Evolutionary conservation across 2,329 filamentous ascomycete genomes (phyloP).

Genomic region (Blumeria hordei): DNA sequence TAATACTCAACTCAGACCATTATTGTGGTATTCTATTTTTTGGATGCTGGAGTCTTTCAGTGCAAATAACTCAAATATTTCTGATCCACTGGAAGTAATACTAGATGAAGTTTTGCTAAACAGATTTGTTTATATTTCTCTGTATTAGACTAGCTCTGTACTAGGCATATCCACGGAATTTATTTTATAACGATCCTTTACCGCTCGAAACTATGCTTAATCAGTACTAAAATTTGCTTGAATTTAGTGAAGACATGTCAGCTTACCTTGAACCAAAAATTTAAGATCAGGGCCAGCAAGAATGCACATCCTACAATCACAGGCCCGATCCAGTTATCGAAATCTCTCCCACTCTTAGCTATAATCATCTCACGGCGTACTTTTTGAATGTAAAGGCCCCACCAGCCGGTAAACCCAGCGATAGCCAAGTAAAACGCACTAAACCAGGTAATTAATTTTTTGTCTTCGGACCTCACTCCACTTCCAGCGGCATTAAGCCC

Average conservation of each 20-base stretch:
- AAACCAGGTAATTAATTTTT: constrained; percentile 50
- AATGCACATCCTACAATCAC: constrained; percentile 61
- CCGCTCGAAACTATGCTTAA: neutral
- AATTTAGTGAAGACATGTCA: neutral
- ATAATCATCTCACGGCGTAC: constrained; percentile 56
- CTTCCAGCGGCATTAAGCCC: constrained; percentile 66
- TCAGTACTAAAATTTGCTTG: neutral
- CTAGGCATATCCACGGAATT: neutral
- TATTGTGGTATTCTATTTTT: neutral
- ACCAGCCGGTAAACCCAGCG: constrained; percentile 58
- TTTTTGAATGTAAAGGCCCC: constrained; percentile 72
- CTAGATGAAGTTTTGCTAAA: neutral
- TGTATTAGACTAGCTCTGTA: neutral
- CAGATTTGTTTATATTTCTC: neutral
- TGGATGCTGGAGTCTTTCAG: neutral
- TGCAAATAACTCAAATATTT: neutral
- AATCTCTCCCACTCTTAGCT: constrained; percentile 70
- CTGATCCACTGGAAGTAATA: neutral
- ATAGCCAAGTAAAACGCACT: constrained; percentile 67
- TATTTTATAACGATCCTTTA: neutral
- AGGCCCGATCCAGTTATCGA: constrained; percentile 73
- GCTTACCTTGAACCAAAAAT: constrained; percentile 64
- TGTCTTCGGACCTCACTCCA: constrained; percentile 14
- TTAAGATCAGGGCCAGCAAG: constrained; percentile 55
- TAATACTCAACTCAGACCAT: neutral